Base-by-base conservation (phyloP, 2,329 filamentous ascomycete species). In the Chaetomium sp. region DNA sequence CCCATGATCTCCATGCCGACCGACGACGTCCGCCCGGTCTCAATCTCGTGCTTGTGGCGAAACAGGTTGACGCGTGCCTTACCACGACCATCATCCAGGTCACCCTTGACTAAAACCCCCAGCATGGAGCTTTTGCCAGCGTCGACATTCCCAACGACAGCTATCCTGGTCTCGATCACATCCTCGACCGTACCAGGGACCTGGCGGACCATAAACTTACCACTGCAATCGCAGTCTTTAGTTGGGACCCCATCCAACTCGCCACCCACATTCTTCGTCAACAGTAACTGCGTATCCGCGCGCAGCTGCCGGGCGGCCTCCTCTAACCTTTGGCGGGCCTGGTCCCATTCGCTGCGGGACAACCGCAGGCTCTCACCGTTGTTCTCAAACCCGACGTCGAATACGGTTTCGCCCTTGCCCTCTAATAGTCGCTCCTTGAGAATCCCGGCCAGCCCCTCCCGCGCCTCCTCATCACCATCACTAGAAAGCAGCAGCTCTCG, bases 1-100 rank as follows among this genome's bases (percentile, higher is more conserved):
- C 94, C 94, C 87, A 97, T 91, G 59, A 97, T 97, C 71, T 99
- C 94, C 91, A 97, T 95, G 43, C 94, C 92, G 0, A 99, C 94
- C 0, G 91, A 96, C 68, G 90, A 96, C 8, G 94, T 99, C 62
- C 94, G 82, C 1, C 94, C 94, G 47, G 89, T 94, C 72, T 99
- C 94, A 42, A 97, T 88, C 73, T 99, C 94, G 67, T 99, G 94
- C 72, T 99, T 97, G 72, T 99, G 94, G 12, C 94, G 84, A 74
- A 99, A 99, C 10, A 99, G 83, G 62, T 96, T 97, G 51, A 99
- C 89, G 59, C 94, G 87, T 46, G 94, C 92, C 70, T 89, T 92
- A 10, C 94, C 94, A 67, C 94, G 82, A 12, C 94, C 94, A 72
- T 99, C 94, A 66, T 99, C 94, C 1, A 99, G 83, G 51, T 89